phyloP scores from a whole-genome alignment of 2,329 filamentous ascomycete species.

The Parascedosporium putredinis region DNA sequence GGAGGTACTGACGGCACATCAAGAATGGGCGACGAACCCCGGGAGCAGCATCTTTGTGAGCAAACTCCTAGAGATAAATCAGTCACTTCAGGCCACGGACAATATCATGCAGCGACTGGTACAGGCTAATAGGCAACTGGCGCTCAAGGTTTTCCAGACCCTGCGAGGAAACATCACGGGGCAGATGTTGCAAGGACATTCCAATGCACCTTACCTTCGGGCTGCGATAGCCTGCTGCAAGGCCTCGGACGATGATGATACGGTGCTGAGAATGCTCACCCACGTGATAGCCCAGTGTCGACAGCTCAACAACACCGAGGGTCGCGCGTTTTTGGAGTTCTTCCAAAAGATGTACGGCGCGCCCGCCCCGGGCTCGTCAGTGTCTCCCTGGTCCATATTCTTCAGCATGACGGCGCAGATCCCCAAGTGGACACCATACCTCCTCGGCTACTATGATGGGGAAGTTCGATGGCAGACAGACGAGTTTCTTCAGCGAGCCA shows the following conservation, averaged over 20 bases:
- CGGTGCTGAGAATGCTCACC: slow-evolving; percentile 28
- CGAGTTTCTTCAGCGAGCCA: slow-evolving; percentile 29
- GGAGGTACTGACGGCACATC: slow-evolving; percentile 36
- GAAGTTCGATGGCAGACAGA: slow-evolving; percentile 31
- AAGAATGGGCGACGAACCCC: slow-evolving; percentile 21
- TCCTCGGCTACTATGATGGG: slow-evolving; percentile 37
- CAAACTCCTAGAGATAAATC: slow-evolving; percentile 54
- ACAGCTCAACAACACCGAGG: slow-evolving; percentile 36
- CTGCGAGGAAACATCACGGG: slow-evolving; percentile 44
- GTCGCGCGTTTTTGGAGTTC: slow-evolving; percentile 37
- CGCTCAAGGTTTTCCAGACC: slow-evolving; percentile 39
- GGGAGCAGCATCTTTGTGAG: slow-evolving; percentile 46
- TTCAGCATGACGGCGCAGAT: slow-evolving; percentile 14
- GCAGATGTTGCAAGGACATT: slow-evolving; percentile 28
- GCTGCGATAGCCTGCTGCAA: slow-evolving; percentile 44
- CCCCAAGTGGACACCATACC: slow-evolving; percentile 39
- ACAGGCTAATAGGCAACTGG: slow-evolving; percentile 37
- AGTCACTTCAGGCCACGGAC: slow-evolving; percentile 40
- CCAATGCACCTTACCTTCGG: slow-evolving; percentile 44
- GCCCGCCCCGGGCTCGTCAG: neutral
- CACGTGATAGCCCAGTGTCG: slow-evolving; percentile 34
- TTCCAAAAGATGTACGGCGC: slow-evolving; percentile 16
- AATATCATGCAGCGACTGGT: slow-evolving; percentile 49
- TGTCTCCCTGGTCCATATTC: slow-evolving; percentile 17
- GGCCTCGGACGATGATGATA: slow-evolving; percentile 22